Percentiles rank a stretch among this genome's conserved stretches.
Conservation (phyloP, 2,329 filamentous ascomycete species). For the Aspergillus sp. region DNA sequence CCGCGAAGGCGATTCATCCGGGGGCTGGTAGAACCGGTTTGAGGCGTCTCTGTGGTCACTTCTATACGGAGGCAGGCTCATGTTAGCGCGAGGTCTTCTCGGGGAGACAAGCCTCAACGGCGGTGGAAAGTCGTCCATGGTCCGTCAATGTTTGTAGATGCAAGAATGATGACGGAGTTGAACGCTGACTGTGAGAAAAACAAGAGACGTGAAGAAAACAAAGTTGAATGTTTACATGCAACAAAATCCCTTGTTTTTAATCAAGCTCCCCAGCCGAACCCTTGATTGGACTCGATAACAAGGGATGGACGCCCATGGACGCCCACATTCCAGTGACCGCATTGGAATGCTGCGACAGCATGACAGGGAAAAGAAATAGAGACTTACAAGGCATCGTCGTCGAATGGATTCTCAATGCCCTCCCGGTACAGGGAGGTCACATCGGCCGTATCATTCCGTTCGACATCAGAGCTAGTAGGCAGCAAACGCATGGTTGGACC, state of each 20-base stretch:
- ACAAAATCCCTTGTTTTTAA: not conserved
- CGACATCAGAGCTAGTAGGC: constrained; percentile 37
- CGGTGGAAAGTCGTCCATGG: not conserved
- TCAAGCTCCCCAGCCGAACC: too few relatives aligned
- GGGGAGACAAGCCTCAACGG: not conserved
- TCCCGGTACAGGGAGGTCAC: constrained; percentile 27
- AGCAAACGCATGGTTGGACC: constrained; percentile 46
- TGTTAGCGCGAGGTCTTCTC: constrained; percentile 16
- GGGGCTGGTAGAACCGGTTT: constrained; percentile 17
- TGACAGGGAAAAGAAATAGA: not conserved
- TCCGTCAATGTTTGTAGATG: not conserved
- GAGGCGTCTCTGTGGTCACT: constrained; percentile 9
- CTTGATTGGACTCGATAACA: not conserved
- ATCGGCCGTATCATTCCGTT: constrained; percentile 25
- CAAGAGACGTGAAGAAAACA: not conserved
- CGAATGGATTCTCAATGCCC: constrained; percentile 17
- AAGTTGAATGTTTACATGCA: constrained; percentile 4
- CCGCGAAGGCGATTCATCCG: constrained; percentile 30
- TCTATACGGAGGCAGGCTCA: constrained; percentile 6
- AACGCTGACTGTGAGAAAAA: not conserved
- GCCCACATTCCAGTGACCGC: constrained; percentile 4
- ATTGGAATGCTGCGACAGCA: constrained; percentile 13
- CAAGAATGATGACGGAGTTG: not conserved
- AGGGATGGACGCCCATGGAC: constrained; percentile 5
- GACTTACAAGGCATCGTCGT: constrained; percentile 14